Evolutionary conservation across 2,329 filamentous ascomycete genomes (phyloP), one percentile per base, ranked within the genome.

Genomic region (Fusarium pseudograminearum): DNA sequence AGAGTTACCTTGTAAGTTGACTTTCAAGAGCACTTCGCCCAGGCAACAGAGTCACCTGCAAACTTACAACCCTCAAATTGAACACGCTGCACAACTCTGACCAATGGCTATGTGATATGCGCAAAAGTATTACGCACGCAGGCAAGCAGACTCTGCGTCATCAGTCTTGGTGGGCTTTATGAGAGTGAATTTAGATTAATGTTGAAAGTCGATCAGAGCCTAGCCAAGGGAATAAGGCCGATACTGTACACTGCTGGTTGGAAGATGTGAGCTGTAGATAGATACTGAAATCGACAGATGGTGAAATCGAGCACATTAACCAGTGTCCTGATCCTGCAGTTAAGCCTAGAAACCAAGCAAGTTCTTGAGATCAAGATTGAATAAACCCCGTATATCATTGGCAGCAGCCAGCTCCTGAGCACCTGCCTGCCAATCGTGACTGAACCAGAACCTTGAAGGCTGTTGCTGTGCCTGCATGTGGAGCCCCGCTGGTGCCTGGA

Each of bases 401-500:
- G 16, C 18, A 24, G 16, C 12, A 7, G 14, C 5, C n/a, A 16
- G 33, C 18, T 33, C 14, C 5, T 15, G 10, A 22, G 15, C 7
- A 22, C 15, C 28, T 20, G 47, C 33, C 33, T 34, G 22, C 12
- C 8, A 18, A 45, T 28, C 44, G n/a, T 18, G 12, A 26, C 40
- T 48, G 31, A 40, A 44, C 24, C 41, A 18, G 34, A 42, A 30
- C 28, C 28, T 30, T 30, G 28, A 34, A 45, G 14, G 15, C 50
- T 34, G 34, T 44, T 60, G 45, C 48, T 41, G 50, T n/a, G 41
- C 22, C 31, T 63, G 61, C 53, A 40, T 34, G 34, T 55, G 53
- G 54, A 55, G 18, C 28, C 30, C 28, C 10, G 45, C 57, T 69
- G 65, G 66, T 72, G 72, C 72, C 70, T 73, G 61, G 62, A 42